phyloP scores from a whole-genome alignment of 495 filamentous ascomycete genomes.

The Penicillium tannophilum region DNA sequence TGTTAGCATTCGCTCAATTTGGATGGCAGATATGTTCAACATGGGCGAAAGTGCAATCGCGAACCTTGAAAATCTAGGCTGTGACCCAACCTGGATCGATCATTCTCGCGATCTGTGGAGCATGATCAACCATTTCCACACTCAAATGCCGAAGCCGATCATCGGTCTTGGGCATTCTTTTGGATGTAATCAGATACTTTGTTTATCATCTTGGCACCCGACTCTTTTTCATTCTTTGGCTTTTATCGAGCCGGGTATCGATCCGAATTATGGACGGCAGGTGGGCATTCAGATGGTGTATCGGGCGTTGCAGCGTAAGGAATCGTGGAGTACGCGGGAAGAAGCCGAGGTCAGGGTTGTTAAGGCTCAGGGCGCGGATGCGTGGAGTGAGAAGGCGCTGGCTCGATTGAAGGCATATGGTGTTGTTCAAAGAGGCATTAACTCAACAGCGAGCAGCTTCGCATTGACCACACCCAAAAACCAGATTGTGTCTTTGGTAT shows the following conservation, averaged over 20 bases:
- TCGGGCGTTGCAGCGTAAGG: not conserved
- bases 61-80: conserved; percentile 12
- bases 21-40: conserved; percentile 71
- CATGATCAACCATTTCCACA: conserved; percentile 74
- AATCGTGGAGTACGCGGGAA: not conserved
- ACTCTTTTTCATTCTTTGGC: conserved; percentile 66
- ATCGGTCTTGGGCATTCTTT: conserved; percentile 70
- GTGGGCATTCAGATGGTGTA: not conserved
- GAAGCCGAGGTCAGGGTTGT: conserved; percentile 1
- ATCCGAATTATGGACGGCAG: not conserved
- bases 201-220: conserved; percentile 69
- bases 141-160: conserved; percentile 68
- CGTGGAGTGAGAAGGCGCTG: not conserved
- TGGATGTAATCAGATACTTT: conserved; percentile 43
- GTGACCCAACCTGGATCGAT: conserved; percentile 62
- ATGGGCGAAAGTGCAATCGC: conserved; percentile 53
- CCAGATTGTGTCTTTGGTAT: conserved; percentile 1
- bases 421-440: not conserved
- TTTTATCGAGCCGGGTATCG: conserved; percentile 62
- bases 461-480: not conserved
- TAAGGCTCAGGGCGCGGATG: not conserved
- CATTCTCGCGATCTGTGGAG: conserved; percentile 73
- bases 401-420: conserved; percentile 3
- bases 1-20: conserved; percentile 59
- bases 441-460: not conserved